A percentile compares a stretch with the other conserved stretches of the same genome.
Conservation (phyloP, 768 basidiomycete species). For the Candolleomyces efflorescens region DNA sequence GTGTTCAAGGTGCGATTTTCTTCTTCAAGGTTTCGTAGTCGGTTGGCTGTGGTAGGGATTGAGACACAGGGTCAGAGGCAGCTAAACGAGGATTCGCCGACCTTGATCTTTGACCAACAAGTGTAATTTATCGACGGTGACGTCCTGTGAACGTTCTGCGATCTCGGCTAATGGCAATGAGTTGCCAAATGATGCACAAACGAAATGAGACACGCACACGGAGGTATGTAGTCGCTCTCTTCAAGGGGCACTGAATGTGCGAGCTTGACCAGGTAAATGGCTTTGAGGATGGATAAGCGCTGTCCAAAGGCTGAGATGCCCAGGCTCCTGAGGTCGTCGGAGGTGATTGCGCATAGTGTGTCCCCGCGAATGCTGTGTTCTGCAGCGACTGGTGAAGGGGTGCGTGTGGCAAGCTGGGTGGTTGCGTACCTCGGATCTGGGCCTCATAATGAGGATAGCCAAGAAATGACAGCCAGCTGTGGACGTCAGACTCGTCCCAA, state of each 20-base stretch:
- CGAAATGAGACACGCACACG: conserved; percentile 51
- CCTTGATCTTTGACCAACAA: conserved; percentile 73
- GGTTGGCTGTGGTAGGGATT: conserved; percentile 45
- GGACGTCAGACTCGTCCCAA: conserved; percentile 79
- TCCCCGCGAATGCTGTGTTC: conserved; percentile 94
- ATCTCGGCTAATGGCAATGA: conserved; percentile 24
- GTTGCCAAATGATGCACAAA: neutral
- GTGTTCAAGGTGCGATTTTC: conserved; percentile 71
- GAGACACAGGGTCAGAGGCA: neutral
- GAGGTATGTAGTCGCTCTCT: conserved; percentile 81
- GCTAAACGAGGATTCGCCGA: conserved; percentile 23
- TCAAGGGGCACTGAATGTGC: conserved; percentile 80
- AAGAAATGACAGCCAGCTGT: conserved; percentile 68
- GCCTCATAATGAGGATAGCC: conserved; percentile 85
- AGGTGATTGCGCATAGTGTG: conserved; percentile 76
- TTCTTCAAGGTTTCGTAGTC: conserved; percentile 66
- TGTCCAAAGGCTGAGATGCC: conserved; percentile 92
- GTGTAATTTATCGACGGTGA: conserved; percentile 65
- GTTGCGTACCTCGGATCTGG: conserved; percentile 66
- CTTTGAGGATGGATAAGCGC: conserved; percentile 86
- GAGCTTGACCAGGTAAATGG: conserved; percentile 86
- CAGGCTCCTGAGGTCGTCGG: conserved; percentile 80
- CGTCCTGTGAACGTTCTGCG: conserved; percentile 27
- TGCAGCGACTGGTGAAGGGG: conserved; percentile 11
- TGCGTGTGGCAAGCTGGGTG: neutral